Evolutionary conservation across 2,329 filamentous ascomycete species (phyloP).

Genomic region (Aspergillus hortae): DNA sequence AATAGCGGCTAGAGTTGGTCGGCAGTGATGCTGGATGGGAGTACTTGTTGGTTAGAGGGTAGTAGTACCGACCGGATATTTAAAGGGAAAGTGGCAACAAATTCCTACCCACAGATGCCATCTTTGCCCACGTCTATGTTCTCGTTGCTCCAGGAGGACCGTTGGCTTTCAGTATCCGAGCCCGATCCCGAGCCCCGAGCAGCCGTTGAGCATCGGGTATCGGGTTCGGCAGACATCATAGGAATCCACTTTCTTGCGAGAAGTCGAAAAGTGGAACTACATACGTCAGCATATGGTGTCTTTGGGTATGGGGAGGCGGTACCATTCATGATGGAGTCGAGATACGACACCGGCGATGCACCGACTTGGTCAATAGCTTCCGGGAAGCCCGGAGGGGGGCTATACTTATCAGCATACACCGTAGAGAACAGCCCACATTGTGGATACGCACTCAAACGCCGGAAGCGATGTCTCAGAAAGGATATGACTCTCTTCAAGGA

Average conservation of each 20-base stretch:
- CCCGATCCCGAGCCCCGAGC: neutral
- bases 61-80: neutral
- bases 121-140: neutral
- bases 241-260: constrained; percentile 2
- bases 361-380: constrained; percentile 9
- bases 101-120: neutral
- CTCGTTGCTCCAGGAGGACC: neutral
- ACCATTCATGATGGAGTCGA: constrained; percentile 31
- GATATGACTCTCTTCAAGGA: neutral
- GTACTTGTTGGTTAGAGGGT: neutral
- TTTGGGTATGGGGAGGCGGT: neutral
- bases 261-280: constrained; percentile 23
- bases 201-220: neutral
- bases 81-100: neutral
- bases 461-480: neutral
- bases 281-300: neutral
- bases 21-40: neutral
- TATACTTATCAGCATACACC: constrained; percentile 1
- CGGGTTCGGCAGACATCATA: neutral
- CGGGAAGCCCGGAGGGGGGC: constrained; percentile 9
- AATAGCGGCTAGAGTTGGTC: neutral
- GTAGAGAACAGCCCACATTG: neutral
- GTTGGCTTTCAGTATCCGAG: neutral
- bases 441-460: neutral
- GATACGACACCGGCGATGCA: constrained; percentile 23